Base-by-base conservation (phyloP, 1,284 basidiomycete genomes). In the Stygiomarasmius scandens region DNA sequence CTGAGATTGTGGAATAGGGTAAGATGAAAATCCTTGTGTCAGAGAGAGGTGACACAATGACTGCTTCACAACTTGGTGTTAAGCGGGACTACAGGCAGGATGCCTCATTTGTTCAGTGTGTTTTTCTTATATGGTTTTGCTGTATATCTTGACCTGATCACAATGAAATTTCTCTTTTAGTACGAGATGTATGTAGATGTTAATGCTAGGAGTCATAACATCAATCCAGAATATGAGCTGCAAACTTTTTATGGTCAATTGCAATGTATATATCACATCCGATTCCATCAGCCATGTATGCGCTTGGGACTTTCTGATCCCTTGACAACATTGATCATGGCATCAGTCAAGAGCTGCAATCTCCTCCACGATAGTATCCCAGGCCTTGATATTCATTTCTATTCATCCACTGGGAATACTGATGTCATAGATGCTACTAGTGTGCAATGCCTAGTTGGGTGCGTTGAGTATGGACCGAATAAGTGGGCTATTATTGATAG, bases 361-460 rank as follows among this genome's bases (percentile, higher is more conserved):
- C 24, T 67, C n/a, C 9, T 52, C 38, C 14, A 23, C 36, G 10
- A 52, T 38, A 59, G 61, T 32, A 46, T 38, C 20, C 38, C 11
- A 19, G 38, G 38, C 16, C 38, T 41, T 12, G 38, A 41, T 41
- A 56, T 55, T 9, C 45, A 56, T 24, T 66, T 56, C 43, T 63
- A 59, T 34, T 29, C 53, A 14, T 32, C 49, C 20, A 46, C 58
- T 23, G 57, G 56, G 25, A 24, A 19, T 2, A 12, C 54, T 1
- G 55, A 61, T 22, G 55, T 66, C 25, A 52, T 70, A 19, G 67
- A 68, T 46, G 52, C 67, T 2, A 58, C 50, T 16, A 51, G 51
- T 24, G 52, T 71, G 8, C 52, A 67, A 45, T 65, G 66, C 34
- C 58, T 70, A n/a, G 61, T 70, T 50, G 69, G 67, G 14, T 60